Evolutionary conservation across 1,284 basidiomycete species (phyloP), one percentile per base, ranked within the genome.

Genomic region (Ceratobasidium papillatum): DNA sequence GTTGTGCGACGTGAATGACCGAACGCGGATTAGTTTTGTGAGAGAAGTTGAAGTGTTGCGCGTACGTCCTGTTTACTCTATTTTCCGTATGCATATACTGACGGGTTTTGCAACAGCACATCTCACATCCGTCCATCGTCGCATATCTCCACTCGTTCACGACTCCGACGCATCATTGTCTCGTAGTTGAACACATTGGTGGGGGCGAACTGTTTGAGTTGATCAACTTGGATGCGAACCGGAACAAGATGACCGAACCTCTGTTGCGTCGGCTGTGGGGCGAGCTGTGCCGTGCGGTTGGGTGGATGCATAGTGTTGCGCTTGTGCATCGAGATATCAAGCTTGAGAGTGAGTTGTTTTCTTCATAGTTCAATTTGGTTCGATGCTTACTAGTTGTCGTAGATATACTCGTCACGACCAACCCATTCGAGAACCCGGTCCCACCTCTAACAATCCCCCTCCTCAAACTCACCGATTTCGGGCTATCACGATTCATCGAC

Each of bases 291-390:
- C 87, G 88, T 59, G 95, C 91, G 1, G 91, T 97, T 0, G 91
- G 89, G 0, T 98, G 94, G 94, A 91, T 98, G 89, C 95, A 98
- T 80, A 86, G 88, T 58, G 91, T 94, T 36, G 91, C 91, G 1
- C 87, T 97, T 47, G 94, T 97, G 0, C 95, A 98, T 83, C 88
- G 95, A 1, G 95, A 98, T 83, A 91, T 98, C 83, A 98, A 98
- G 84, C 88, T 98, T 22, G 95, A 98, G 83, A 98, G 94, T 95
- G 79, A 80, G 93, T 87, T 1, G 62, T 58, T 69, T 14, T n/a
- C 43, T 62, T 27, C 64, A 32, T 41, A 19, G 38, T 59, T 66
- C 45, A 38, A 19, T 17, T 59, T 36, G n/a, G 12, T 34, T 34
- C 36, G 25, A 27, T 56, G 25, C 30, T 68, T 38, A 74, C 36